Conservation (phyloP, 495 filamentous ascomycete genomes). For the Aspergillus haitiensis region DNA sequence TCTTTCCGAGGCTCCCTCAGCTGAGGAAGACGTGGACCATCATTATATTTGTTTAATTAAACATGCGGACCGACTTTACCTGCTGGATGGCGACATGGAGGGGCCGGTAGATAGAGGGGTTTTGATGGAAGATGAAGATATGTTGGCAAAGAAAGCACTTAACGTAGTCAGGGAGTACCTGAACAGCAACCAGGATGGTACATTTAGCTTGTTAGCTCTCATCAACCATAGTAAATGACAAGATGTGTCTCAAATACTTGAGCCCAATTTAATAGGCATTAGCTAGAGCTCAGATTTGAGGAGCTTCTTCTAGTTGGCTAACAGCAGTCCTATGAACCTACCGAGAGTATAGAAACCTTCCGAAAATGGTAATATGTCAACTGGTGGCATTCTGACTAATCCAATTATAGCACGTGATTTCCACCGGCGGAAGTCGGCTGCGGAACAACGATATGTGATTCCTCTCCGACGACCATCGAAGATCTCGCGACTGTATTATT, state of each 20-base stretch:
- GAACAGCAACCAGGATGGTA: neutral
- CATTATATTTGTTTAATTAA: constrained; percentile 8
- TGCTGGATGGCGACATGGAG: constrained; percentile 8
- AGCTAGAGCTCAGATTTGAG: too few relatives aligned
- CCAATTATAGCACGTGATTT: constrained; percentile 25
- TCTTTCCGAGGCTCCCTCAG: constrained; percentile 1
- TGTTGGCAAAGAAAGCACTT: neutral
- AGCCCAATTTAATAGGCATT: too few relatives aligned
- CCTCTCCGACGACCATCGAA: constrained; percentile 20
- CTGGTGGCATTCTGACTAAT: constrained; percentile 7
- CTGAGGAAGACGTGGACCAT: constrained; percentile 10
- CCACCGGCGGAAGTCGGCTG: constrained; percentile 30
- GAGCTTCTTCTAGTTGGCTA: too few relatives aligned
- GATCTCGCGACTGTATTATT: constrained; percentile 15
- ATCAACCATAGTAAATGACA: neutral
- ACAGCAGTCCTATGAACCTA: too few relatives aligned
- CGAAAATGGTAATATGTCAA: neutral
- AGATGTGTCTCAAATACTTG: too few relatives aligned
- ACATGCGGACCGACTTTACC: neutral
- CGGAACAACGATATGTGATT: constrained; percentile 21
- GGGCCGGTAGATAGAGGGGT: neutral
- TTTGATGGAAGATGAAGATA: neutral
- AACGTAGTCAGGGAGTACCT: neutral
- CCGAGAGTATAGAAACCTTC: neutral
- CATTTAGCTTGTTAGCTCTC: constrained; percentile 1